A percentile compares a stretch with the other conserved stretches of the same genome.
phyloP scores from a whole-genome alignment of 148 eudicot species.

The Fallopia convolvulus region DNA sequence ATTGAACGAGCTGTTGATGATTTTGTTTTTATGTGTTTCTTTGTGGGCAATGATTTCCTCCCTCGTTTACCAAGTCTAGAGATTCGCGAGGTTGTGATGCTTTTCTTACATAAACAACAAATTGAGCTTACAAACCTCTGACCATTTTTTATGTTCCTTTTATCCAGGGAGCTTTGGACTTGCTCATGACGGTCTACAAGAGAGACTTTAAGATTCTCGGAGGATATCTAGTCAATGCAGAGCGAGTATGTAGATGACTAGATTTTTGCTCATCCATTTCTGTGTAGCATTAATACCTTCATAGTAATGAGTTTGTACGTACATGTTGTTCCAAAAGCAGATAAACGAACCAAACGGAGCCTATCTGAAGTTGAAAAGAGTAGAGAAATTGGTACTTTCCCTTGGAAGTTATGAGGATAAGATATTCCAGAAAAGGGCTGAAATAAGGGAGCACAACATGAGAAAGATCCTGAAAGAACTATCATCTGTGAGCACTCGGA shows the following conservation, averaged over 20 bases:
- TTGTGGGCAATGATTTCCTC: constrained; percentile 46
- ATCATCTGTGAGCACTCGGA: constrained; percentile 10
- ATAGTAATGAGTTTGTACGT: background rate
- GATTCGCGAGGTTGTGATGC: constrained; percentile 32
- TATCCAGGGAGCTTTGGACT: constrained; percentile 15
- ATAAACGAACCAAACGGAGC: constrained; percentile 26
- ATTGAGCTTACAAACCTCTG: background rate
- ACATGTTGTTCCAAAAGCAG: constrained; percentile 18
- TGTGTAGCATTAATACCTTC: background rate
- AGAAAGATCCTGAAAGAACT: constrained; percentile 22
- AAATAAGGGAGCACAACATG: constrained; percentile 18
- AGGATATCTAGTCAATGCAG: constrained; percentile 36
- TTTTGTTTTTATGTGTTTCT: constrained; percentile 49
- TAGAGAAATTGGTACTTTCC: constrained; percentile 33
- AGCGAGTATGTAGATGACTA: constrained; percentile 18
- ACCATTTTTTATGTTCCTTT: background rate
- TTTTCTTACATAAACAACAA: background rate
- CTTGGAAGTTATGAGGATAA: constrained; percentile 31
- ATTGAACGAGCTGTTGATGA: constrained; percentile 40
- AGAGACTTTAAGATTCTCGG: constrained; percentile 31
- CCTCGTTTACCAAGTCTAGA: constrained; percentile 40
- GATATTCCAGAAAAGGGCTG: constrained; percentile 28
- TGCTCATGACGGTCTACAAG: constrained; percentile 35
- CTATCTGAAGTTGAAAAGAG: constrained; percentile 32
- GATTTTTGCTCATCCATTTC: background rate